A percentile compares a stretch with the other conserved stretches of the same genome.
phyloP scores from a whole-genome alignment of 257 asterid genomes.

The Coffea canephora region DNA sequence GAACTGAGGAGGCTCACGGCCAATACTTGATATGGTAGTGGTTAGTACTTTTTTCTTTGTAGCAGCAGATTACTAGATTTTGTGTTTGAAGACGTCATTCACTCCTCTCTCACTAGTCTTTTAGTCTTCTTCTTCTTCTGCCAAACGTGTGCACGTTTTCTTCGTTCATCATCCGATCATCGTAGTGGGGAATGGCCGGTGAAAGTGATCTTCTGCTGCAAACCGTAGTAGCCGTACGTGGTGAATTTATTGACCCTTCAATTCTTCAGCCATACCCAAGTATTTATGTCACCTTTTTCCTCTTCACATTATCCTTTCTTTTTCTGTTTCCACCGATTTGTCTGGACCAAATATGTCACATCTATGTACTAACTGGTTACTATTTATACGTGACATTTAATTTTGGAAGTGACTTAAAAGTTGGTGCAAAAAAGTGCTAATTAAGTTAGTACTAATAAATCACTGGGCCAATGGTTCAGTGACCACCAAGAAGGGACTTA shows the following conservation, averaged over 20 bases:
- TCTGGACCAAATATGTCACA: slow-evolving; percentile 49
- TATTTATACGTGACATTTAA: not conserved
- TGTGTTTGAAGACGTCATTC: slow-evolving; percentile 6
- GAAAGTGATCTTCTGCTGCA: not conserved
- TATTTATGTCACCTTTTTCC: slow-evolving; percentile 43
- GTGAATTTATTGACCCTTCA: slow-evolving; percentile 25
- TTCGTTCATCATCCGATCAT: not conserved
- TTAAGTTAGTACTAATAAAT: not conserved
- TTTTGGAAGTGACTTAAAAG: not conserved
- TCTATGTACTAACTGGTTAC: not conserved
- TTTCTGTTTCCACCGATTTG: slow-evolving; percentile 44
- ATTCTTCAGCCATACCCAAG: not conserved
- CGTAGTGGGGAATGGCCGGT: not conserved
- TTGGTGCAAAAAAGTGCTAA: not conserved
- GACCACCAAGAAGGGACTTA: too few species aligned
- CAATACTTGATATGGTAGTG: slow-evolving; percentile 34
- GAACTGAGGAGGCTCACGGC: slow-evolving; percentile 34
- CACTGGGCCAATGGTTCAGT: too few species aligned
- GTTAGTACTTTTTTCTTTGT: not conserved
- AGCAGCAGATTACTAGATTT: not conserved
- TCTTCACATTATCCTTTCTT: slow-evolving; percentile 37
- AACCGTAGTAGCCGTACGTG: slow-evolving; percentile 16
- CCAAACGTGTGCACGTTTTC: slow-evolving; percentile 36
- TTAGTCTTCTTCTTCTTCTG: slow-evolving; percentile 10
- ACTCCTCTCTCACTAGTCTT: not conserved